Base-by-base conservation (phyloP, 257 asterid genomes). In the Prunella vulgaris region DNA sequence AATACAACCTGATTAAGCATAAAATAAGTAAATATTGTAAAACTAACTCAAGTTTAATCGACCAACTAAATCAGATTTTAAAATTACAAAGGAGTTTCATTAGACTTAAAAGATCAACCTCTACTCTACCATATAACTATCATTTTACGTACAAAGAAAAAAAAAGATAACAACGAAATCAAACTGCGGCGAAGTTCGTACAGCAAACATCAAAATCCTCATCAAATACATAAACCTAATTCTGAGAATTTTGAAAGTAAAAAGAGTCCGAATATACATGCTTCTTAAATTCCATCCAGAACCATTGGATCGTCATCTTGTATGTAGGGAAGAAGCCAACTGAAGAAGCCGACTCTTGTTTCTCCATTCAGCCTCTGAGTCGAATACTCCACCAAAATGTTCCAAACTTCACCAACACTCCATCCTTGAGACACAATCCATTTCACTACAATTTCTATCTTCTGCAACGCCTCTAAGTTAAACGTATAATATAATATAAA, bases 381-480 rank as follows among this genome's bases (percentile, higher is more conserved):
- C 9, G 88, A 86, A 57, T 87, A 88, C 60, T 88, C 97, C 27
- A 84, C 84, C 77, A 93, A 76, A 76, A 88, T 79, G 70, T 70
- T 76, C 98, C 97, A 93, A 68, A 93, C 87, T 35, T 93, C 98
- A 18, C 98, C 98, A 15, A 90, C 97, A 46, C 70, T 87, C 97
- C 97, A 93, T 66, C 74, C 75, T 0, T 88, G 90, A n/a, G 80
- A 81, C 13, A 72, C 2, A 48, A 93, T 85, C 98, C 97, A 90
- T 35, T 75, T 78, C 5, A 74, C 82, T 17, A 87, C 87, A 77
- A 64, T 60, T 61, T 78, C 80, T 20, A 81, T 75, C 65, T 78
- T 72, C 80, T 70, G 74, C 83, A 83, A 68, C 9, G 79, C 67
- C 63, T 86, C 84, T 82, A 87, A 74, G 63, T 73, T 78, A 77